Evolutionary conservation across 1,284 basidiomycete species (phyloP), one percentile per base, ranked within the genome.

Genomic region (Tylopilus sp.): DNA sequence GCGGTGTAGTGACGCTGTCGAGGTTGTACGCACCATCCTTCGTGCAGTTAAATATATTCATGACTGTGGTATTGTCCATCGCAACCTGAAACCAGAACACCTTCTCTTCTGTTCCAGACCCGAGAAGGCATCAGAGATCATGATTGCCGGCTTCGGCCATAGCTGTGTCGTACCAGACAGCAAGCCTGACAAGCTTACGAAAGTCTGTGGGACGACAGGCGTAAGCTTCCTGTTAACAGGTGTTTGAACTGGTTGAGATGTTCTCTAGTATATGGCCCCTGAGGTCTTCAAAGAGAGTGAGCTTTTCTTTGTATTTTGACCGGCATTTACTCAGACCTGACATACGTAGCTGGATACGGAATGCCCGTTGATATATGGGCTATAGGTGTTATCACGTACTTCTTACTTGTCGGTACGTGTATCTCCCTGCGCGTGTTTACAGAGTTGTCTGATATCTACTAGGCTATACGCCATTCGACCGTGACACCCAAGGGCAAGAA

Each of bases 321-420:
- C 16, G 13, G 48, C 48, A 58, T 50, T 55, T 31, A 62, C 66
- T 66, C 61, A 64, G 7, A n/a, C 27, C 54, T 60, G 23, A 56
- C 53, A 16, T n/a, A n/a, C n/a, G n/a, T 58, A 93, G 92, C 90
- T 63, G 97, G 97, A 1, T 96, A 99, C 76, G 91, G 94, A 53
- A 98, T 95, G 82, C 96, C 97, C 2, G 97, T 98, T 34, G 97
- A 98, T 78, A 86, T 98, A 71, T 98, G 95, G 95, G 95, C 96
- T 1, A 96, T 98, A 88, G 96, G 96, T 66, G 96, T 98, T 65
- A 95, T 98, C 80, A 93, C 95, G 9, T 96, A 96, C 82, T 98
- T 98, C 89, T 84, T 98, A 10, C 90, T 98, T 62, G 95, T 94
- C 62, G 95, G 77, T 65, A 65, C 34, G 70, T 64, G 48, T 54